Percentiles rank a stretch among this genome's conserved stretches.
These are phyloP conservation scores for Pleurotus ostreatus DNA, from an alignment of 768 basidiomycete species.

Conservation along the genomic window DNA sequence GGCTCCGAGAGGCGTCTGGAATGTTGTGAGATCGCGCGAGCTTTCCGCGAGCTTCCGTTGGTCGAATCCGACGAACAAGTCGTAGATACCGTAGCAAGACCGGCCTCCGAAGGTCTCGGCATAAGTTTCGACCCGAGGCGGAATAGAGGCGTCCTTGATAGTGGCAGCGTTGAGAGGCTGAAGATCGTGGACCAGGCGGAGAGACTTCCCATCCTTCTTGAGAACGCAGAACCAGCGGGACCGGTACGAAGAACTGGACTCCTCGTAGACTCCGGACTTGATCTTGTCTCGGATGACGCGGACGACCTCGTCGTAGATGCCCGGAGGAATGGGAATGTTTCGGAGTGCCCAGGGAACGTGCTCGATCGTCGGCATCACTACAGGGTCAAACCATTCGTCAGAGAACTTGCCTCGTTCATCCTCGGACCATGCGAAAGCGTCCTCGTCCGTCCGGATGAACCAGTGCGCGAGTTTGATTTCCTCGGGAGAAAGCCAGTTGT, in stretches of 20 bases:
- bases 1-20: constrained; percentile 38
- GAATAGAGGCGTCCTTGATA: too few species aligned
- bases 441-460: constrained; percentile 18
- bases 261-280: constrained; percentile 29
- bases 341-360: too few species aligned
- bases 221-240: constrained; percentile 14
- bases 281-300: constrained; percentile 19
- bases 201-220: too few species aligned
- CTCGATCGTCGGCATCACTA: too few species aligned
- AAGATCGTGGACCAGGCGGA: too few species aligned
- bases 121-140: too few species aligned
- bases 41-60: too few species aligned
- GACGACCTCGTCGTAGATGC: constrained; percentile 19
- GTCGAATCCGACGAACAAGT: too few species aligned
- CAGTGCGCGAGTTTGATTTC: constrained; percentile 20
- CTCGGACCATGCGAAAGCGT: constrained; percentile 27
- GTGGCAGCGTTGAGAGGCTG: too few species aligned
- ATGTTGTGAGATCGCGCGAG: too few species aligned
- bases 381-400: constrained; percentile 26
- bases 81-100: too few species aligned
- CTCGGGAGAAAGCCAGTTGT: constrained; percentile 6
- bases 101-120: too few species aligned
- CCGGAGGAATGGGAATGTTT: constrained; percentile 18
- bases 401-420: constrained; percentile 17
- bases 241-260: constrained; percentile 26